Conservation (phyloP, 208 protist genomes). For the Strigomonas galati region DNA sequence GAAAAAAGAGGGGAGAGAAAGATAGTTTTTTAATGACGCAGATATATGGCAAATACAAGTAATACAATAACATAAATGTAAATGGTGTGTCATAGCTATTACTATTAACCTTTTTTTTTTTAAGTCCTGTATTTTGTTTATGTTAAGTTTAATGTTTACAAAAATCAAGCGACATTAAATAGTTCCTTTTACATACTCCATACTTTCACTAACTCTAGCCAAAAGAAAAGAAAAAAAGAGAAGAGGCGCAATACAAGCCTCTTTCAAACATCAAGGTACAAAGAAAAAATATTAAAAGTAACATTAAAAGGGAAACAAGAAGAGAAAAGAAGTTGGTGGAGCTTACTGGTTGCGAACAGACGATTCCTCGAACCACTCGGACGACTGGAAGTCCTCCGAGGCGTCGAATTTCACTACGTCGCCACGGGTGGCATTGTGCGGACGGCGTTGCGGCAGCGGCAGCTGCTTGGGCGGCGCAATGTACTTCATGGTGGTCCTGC, state of each 20-base stretch:
- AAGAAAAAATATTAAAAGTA: neutral
- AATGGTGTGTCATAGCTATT: neutral
- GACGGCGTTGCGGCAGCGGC: slow-evolving; percentile 31
- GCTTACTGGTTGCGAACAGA: neutral
- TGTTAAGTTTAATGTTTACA: slow-evolving; percentile 4
- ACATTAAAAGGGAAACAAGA: slow-evolving; percentile 10
- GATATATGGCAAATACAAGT: no score
- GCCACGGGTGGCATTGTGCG: slow-evolving; percentile 49
- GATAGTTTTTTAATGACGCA: neutral
- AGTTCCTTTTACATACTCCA: neutral
- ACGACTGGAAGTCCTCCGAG: slow-evolving; percentile 26
- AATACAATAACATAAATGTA: neutral
- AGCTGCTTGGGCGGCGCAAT: slow-evolving; percentile 44
- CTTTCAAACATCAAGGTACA: no score
- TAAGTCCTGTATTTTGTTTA: neutral
- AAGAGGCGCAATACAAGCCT: no score
- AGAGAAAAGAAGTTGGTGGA: neutral
- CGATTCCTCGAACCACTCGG: slow-evolving; percentile 19
- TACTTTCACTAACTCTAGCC: neutral
- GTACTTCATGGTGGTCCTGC: slow-evolving; percentile 59
- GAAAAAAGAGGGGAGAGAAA: slow-evolving; percentile 4
- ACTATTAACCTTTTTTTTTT: neutral
- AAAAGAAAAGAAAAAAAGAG: slow-evolving; percentile 3
- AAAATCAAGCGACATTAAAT: neutral
- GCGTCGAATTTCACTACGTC: slow-evolving; percentile 31